phyloP scores from a whole-genome alignment of 2,329 filamentous ascomycete species.

The Epichloe coenophiala region DNA sequence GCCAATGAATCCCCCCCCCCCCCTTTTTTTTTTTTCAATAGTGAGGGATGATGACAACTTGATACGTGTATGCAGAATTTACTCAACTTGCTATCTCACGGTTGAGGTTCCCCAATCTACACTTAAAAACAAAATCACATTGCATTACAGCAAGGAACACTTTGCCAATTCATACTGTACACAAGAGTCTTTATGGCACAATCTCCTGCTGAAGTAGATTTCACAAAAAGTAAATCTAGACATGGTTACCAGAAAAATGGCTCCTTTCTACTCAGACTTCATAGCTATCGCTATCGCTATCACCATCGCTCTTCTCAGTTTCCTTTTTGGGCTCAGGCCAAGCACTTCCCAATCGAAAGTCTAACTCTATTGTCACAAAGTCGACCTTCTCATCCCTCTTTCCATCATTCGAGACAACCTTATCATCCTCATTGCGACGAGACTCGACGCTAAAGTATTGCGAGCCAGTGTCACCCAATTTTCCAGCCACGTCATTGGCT shows the following conservation, averaged over 20 bases:
- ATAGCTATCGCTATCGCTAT: slow-evolving; percentile 1
- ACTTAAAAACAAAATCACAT: not conserved
- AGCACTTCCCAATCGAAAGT: slow-evolving; percentile 4
- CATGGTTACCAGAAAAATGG: not conserved
- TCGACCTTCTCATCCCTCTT: slow-evolving; percentile 13
- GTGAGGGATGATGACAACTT: not conserved
- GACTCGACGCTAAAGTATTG: slow-evolving; percentile 23
- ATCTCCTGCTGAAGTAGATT: too few species aligned
- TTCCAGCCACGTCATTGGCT: slow-evolving; percentile 45
- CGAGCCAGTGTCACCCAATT: slow-evolving; percentile 30
- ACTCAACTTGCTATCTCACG: not conserved
- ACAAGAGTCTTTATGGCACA: too few species aligned
- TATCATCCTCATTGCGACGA: slow-evolving; percentile 14
- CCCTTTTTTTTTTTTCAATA: too few species aligned
- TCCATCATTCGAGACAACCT: slow-evolving; percentile 11
- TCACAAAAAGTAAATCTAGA: too few species aligned
- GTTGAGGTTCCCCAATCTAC: not conserved
- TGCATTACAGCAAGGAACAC: not conserved
- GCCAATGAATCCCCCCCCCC: not conserved
- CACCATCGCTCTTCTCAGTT: slow-evolving; percentile 6
- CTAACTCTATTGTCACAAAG: slow-evolving; percentile 17
- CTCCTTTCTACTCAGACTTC: not conserved
- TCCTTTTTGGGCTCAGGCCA: slow-evolving; percentile 11
- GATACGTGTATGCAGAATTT: not conserved
- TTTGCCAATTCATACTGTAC: too few species aligned